A percentile compares a stretch with the other conserved stretches of the same genome.
Conservation (phyloP, 2,329 filamentous ascomycete species). For the Byssothecium circinans region DNA sequence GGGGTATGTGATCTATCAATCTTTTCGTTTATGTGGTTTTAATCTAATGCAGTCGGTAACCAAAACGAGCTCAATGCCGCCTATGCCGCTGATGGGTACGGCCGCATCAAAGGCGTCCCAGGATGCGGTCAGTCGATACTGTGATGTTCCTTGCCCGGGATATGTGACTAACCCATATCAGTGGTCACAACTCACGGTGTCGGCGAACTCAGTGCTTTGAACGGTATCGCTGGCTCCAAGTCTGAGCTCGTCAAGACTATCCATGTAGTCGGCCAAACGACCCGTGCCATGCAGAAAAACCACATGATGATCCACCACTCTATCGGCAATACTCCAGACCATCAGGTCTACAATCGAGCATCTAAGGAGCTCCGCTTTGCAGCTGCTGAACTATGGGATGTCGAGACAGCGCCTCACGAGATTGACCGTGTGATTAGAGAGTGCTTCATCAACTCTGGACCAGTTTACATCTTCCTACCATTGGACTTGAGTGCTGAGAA, state of each 20-base stretch:
- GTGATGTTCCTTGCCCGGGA: neutral
- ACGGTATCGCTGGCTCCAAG: conserved; percentile 49
- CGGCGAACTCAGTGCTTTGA: conserved; percentile 53
- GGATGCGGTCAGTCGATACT: conserved; percentile 33
- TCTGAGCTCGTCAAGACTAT: conserved; percentile 50
- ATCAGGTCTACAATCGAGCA: conserved; percentile 47
- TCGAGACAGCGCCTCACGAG: conserved; percentile 44
- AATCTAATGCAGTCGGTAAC: conserved; percentile 48
- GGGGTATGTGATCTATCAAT: conserved; percentile 21
- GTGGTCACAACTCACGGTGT: conserved; percentile 64
- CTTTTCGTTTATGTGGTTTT: neutral
- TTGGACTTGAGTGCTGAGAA: conserved; percentile 45
- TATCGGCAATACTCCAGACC: conserved; percentile 47
- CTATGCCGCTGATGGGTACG: conserved; percentile 62
- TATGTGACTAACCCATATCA: conserved; percentile 19
- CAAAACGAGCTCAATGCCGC: conserved; percentile 62
- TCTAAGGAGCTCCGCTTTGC: conserved; percentile 42
- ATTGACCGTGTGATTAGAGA: conserved; percentile 50
- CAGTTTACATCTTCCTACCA: conserved; percentile 51
- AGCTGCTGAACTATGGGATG: conserved; percentile 46
- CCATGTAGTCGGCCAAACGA: conserved; percentile 51
- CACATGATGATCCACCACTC: conserved; percentile 52
- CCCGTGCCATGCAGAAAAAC: conserved; percentile 45
- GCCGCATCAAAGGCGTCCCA: conserved; percentile 55
- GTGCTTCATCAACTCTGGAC: conserved; percentile 46